Base-by-base conservation (phyloP, 768 basidiomycete genomes). In the Panellus pusillus region DNA sequence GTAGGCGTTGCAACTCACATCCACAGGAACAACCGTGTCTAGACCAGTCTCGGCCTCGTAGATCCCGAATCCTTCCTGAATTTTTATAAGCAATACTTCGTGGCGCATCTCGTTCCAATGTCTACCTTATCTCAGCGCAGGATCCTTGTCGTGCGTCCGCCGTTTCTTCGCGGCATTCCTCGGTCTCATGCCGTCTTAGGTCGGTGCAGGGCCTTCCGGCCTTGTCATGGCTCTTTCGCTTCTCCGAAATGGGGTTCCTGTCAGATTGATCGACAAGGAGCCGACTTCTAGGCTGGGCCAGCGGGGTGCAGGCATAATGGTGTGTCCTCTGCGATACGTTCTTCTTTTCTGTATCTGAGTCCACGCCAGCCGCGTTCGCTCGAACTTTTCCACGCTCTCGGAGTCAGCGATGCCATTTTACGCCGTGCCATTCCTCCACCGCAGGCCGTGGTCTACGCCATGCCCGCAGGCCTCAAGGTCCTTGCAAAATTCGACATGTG, bases 241-340 rank as follows among this genome's bases (percentile, higher is more conserved):
- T 20, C 61, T 76, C 14, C 68, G 69, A 18, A 79, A 79, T 63
- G 71, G 74, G 5, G 65, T 82, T 15, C 70, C 77, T 9, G 74
- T 83, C 7, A 76, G 79, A 17, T 73, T 84, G 24, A 75, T 83
- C 42, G 76, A 83, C 52, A 79, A 78, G 55, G 72, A 71, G 45
- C 60, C 66, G 0, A 46, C 66, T 0, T 68, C 71, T 9, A 69
- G 64, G 13, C 57, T 71, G 14, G 74, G 74, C 3, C 71, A 75
- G 52, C 72, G 78, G 27, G 66, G 66, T 15, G 62, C 64, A 4
- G 61, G 60, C 7, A 52, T 68, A 37, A 62, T 57, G 60, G 66
- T 66, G 24, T 8, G 60, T 39, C 15, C 11, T 6, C 15, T 32
- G 20, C 28, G 8, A 29, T 18, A 19, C 18, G 8, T 28, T 31